Evolutionary conservation across 2,329 filamentous ascomycete species (phyloP).

Genomic region (Lithohypha guttulata): DNA sequence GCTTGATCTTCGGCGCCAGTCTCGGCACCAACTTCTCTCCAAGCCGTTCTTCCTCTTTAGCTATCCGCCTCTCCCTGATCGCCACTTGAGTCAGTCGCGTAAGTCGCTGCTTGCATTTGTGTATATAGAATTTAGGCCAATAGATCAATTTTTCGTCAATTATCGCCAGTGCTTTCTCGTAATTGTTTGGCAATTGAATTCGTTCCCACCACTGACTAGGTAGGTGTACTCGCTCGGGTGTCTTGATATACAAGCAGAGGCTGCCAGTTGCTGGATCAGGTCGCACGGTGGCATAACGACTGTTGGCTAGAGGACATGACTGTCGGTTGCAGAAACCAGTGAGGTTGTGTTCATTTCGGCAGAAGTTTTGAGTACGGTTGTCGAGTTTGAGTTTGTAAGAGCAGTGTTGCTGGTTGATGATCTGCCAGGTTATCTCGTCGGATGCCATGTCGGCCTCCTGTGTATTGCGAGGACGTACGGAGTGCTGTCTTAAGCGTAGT

Average conservation of each 20-base stretch:
- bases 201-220: constrained; percentile 91
- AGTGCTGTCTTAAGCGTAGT: too few species aligned
- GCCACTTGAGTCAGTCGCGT: constrained; percentile 86
- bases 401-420: constrained; percentile 93
- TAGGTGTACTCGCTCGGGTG: constrained; percentile 75
- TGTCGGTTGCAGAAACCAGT: constrained; percentile 75
- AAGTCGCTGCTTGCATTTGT: constrained; percentile 94
- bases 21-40: constrained; percentile 83
- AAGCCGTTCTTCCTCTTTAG: constrained; percentile 77
- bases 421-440: constrained; percentile 95
- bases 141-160: constrained; percentile 80
- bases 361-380: constrained; percentile 83
- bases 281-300: constrained; percentile 83
- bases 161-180: constrained; percentile 76
- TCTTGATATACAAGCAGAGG: constrained; percentile 96
- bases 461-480: background rate
- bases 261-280: constrained; percentile 67
- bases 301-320: constrained; percentile 83
- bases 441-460: constrained; percentile 53
- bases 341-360: constrained; percentile 87
- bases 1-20: constrained; percentile 78
- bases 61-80: constrained; percentile 64
- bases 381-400: constrained; percentile 87
- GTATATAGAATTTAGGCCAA: constrained; percentile 85
- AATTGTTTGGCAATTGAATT: constrained; percentile 82